phyloP scores from a whole-genome alignment of 2,329 filamentous ascomycete genomes.

The Hypoxylon sp. region DNA sequence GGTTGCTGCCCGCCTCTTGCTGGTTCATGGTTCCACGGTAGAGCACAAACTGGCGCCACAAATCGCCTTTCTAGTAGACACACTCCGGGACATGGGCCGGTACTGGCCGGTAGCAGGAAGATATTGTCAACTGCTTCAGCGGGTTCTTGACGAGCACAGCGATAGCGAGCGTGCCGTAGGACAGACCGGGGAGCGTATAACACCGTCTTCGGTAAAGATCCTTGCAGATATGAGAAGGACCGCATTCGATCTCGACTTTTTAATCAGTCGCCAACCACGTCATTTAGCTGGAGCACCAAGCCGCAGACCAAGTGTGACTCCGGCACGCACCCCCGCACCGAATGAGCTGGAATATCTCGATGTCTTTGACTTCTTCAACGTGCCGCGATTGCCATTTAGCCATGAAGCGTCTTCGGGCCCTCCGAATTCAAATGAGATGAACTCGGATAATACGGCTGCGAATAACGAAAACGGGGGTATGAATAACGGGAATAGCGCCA shows the following conservation, averaged over 20 bases:
- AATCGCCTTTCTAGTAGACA: constrained; percentile 86
- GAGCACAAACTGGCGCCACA: constrained; percentile 86
- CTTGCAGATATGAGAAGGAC: constrained; percentile 92
- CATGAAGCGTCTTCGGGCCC: constrained; percentile 55
- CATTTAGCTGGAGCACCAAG: constrained; percentile 60
- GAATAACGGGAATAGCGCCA: constrained; percentile 50
- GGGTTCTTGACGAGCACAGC: constrained; percentile 88
- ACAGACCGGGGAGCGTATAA: constrained; percentile 77
- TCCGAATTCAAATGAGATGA: constrained; percentile 40
- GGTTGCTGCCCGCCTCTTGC: constrained; percentile 88
- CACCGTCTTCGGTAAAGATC: constrained; percentile 87
- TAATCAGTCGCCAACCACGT: constrained; percentile 85
- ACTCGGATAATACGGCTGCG: constrained; percentile 29
- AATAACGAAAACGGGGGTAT: constrained; percentile 39
- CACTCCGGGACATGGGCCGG: constrained; percentile 82
- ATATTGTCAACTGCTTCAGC: constrained; percentile 83
- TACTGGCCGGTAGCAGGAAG: constrained; percentile 90
- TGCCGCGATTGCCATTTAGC: constrained; percentile 77
- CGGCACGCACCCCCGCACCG: constrained; percentile 78
- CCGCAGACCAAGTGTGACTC: constrained; percentile 68
- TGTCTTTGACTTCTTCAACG: constrained; percentile 95
- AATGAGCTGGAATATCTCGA: constrained; percentile 93
- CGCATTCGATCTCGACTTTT: constrained; percentile 89
- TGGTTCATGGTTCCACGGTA: constrained; percentile 92
- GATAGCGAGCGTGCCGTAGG: constrained; percentile 74